Evolutionary conservation across 1,284 basidiomycete species (phyloP).

Genomic region (Sanghuangporus baumii): DNA sequence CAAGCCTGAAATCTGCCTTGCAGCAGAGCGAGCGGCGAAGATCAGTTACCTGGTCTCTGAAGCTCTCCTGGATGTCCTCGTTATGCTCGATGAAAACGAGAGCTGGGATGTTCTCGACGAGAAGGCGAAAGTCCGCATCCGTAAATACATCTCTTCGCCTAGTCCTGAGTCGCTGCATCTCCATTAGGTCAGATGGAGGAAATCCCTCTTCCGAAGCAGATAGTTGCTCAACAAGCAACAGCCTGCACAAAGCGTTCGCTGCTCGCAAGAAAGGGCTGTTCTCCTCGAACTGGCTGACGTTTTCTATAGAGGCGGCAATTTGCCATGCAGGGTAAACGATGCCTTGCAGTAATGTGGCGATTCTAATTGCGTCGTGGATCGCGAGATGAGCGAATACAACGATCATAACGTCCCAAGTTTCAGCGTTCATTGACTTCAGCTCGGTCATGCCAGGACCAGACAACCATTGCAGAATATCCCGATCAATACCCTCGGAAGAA

Average conservation of each 20-base stretch:
- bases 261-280: slow-evolving; percentile 49
- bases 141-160: slow-evolving; percentile 60
- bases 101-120: slow-evolving; percentile 57
- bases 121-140: slow-evolving; percentile 54
- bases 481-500: slow-evolving; percentile 62
- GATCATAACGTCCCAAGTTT: slow-evolving; percentile 61
- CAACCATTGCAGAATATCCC: slow-evolving; percentile 64
- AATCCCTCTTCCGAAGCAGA: slow-evolving; percentile 26
- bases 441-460: slow-evolving; percentile 56
- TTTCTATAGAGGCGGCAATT: slow-evolving; percentile 36
- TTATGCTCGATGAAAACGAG: slow-evolving; percentile 68
- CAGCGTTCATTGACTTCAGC: slow-evolving; percentile 47
- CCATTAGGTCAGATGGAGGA: slow-evolving; percentile 49
- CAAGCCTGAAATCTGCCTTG: slow-evolving; percentile 59
- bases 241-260: slow-evolving; percentile 54
- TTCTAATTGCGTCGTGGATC: slow-evolving; percentile 61
- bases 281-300: slow-evolving; percentile 34
- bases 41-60: slow-evolving; percentile 41
- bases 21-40: slow-evolving; percentile 56
- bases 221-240: slow-evolving; percentile 45
- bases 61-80: slow-evolving; percentile 38
- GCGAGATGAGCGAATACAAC: slow-evolving; percentile 58
- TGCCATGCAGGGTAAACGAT: slow-evolving; percentile 73
- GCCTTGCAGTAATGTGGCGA: slow-evolving; percentile 65
- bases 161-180: slow-evolving; percentile 61